These are phyloP conservation scores for Paramecium octaurelia DNA, from an alignment of 73 alveolate genomes.

Conservation along the genomic window DNA sequence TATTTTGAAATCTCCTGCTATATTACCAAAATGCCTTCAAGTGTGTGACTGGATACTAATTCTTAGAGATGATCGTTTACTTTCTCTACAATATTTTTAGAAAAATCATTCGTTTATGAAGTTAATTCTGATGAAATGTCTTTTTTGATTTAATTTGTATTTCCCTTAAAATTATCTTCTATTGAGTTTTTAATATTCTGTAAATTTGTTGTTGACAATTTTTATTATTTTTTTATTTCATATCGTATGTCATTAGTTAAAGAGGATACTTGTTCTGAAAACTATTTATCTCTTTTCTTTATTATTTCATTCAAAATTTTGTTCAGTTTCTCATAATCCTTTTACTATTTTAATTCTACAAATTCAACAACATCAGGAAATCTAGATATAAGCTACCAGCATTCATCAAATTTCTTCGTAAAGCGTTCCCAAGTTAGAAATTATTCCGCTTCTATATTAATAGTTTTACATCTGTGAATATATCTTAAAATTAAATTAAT, in stretches of 20 bases:
- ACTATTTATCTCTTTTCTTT: no score
- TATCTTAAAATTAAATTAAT: no score
- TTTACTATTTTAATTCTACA: not conserved
- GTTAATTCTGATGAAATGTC: not conserved
- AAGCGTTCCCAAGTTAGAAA: not conserved
- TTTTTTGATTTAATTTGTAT: not conserved
- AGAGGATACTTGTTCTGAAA: not conserved
- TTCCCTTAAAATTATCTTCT: not conserved
- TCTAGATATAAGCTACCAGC: not conserved
- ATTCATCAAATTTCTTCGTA: not conserved
- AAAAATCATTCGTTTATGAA: no score
- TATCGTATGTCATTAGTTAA: not conserved
- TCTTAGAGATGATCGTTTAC: not conserved
- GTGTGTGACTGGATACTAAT: not conserved
- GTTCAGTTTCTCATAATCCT: not conserved
- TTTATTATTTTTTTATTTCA: no score
- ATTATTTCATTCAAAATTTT: not conserved
- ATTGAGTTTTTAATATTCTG: not conserved
- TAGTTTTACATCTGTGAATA: no score
- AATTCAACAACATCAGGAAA: not conserved
- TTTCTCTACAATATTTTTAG: not conserved
- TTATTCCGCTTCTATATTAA: not conserved
- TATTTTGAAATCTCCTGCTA: not conserved
- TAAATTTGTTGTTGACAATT: no score
- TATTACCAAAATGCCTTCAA: not conserved